Evolutionary conservation across 2,329 filamentous ascomycete species (phyloP).

Genomic region (Helotiales sp.): DNA sequence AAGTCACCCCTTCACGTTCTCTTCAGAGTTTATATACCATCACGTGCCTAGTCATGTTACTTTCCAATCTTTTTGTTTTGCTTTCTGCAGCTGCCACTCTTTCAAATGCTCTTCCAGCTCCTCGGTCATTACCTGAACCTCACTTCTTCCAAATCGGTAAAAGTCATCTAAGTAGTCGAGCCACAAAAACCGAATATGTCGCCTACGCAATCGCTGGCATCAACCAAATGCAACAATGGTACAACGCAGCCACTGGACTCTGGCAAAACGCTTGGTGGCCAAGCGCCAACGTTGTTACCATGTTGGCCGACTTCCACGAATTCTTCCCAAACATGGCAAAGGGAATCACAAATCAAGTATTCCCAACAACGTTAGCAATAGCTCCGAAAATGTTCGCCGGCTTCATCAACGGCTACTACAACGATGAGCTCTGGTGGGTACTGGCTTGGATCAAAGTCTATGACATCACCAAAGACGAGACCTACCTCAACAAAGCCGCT

Average conservation of each 20-base stretch:
- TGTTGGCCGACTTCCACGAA: slow-evolving; percentile 58
- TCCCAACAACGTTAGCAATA: slow-evolving; percentile 34
- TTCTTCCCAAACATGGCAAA: slow-evolving; percentile 31
- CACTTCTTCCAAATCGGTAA: slow-evolving; percentile 9
- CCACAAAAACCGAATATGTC: slow-evolving; percentile 32
- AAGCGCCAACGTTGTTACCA: slow-evolving; percentile 68
- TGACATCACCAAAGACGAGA: slow-evolving; percentile 56
- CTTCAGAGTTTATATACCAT: slow-evolving; percentile 10
- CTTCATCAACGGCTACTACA: slow-evolving; percentile 60
- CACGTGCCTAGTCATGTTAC: slow-evolving; percentile 27
- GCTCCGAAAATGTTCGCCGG: slow-evolving; percentile 43
- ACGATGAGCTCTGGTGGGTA: slow-evolving; percentile 68
- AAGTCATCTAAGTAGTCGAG: slow-evolving; percentile 10
- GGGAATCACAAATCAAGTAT: slow-evolving; percentile 32
- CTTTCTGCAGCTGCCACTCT: slow-evolving; percentile 19
- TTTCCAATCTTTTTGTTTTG: slow-evolving; percentile 17
- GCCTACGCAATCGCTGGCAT: slow-evolving; percentile 44
- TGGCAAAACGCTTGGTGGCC: slow-evolving; percentile 77
- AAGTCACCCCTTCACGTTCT: too few species aligned
- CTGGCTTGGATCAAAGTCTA: slow-evolving; percentile 61
- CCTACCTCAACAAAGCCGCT: slow-evolving; percentile 59
- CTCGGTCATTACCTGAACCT: slow-evolving; percentile 10
- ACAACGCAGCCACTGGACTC: slow-evolving; percentile 62
- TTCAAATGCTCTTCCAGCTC: slow-evolving; percentile 19
- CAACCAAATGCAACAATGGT: slow-evolving; percentile 63